A percentile compares a stretch with the other conserved stretches of the same genome.
Evolutionary conservation across 441 rosid genomes (phyloP).

Genomic region (Daphne laureola): DNA sequence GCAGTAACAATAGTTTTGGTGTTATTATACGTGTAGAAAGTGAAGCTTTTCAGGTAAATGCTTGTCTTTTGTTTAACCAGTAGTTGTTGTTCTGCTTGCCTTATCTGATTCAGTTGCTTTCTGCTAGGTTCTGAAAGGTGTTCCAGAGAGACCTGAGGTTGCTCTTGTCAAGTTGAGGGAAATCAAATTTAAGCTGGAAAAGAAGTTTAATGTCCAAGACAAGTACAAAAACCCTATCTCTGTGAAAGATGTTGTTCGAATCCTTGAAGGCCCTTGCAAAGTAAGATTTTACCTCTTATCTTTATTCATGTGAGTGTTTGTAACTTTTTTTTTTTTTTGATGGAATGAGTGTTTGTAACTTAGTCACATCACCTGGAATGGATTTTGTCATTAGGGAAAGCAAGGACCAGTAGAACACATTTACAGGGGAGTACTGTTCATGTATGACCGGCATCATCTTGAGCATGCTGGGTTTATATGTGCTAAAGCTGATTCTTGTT

Average conservation of each 20-base stretch:
- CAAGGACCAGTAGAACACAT: slow-evolving; percentile 98
- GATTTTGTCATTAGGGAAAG: slow-evolving; percentile 47
- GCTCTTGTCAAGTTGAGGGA: slow-evolving; percentile 85
- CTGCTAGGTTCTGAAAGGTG: slow-evolving; percentile 84
- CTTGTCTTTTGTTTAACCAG: slow-evolving; percentile 1
- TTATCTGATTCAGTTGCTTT: slow-evolving; percentile 7
- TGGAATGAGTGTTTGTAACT: slow-evolving; percentile 1
- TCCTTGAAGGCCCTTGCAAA: slow-evolving; percentile 87
- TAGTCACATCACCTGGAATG: slow-evolving; percentile 5
- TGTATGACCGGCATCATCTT: slow-evolving; percentile 86
- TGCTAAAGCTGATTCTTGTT: slow-evolving; percentile 62
- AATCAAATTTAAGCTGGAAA: slow-evolving; percentile 87
- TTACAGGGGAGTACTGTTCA: slow-evolving; percentile 64
- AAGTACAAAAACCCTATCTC: slow-evolving; percentile 58
- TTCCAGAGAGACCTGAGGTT: slow-evolving; percentile 92
- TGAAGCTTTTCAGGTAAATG: slow-evolving; percentile 85
- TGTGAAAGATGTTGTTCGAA: slow-evolving; percentile 78
- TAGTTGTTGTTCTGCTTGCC: background rate
- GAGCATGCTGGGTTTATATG: slow-evolving; percentile 98
- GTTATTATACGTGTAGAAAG: slow-evolving; percentile 93
- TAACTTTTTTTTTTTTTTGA: no score
- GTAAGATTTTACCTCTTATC: slow-evolving; percentile 34
- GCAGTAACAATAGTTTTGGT: slow-evolving; percentile 85
- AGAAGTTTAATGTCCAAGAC: slow-evolving; percentile 71
- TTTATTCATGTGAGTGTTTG: slow-evolving; percentile 3